Evolutionary conservation across 257 asterid species (phyloP), one percentile per base, ranked within the genome.

Genomic region (Solanum virginianum): DNA sequence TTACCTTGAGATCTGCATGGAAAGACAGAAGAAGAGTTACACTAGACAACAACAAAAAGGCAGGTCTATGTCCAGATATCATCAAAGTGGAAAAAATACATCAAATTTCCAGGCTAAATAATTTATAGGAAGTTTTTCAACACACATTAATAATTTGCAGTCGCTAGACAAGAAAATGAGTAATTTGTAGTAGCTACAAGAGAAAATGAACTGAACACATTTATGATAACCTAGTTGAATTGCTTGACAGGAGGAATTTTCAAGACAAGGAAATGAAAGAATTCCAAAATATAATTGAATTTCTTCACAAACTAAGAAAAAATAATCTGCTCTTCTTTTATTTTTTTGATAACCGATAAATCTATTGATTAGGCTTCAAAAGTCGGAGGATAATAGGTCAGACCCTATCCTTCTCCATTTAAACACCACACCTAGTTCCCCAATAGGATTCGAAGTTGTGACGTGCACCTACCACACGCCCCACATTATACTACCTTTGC

Each of bases 1-100:
- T 88, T 91, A 95, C 97, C 98, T 87, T 87, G 95, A 85, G 94
- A 90, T 95, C 99, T 95, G 97, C 97, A 92, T 13, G 90, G 86
- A 85, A 84, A 79, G 39, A 62, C 16, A 87, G 49, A 86, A 84
- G 82, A 65, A 65, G 63, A 26, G 83, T 79, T 77, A 49, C 29
- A 79, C 17, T 29, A 79, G 51, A 79, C 43, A 29, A 26, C 66
- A 79, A 53, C 32, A 36, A 79, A 79, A 54, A 79, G 81, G 54
- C 22, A 79, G 66, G 54, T 53, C 15, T 53, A 53, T 26, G 26
- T 53, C 17, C 26, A 72, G 39, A 72, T 72, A 72, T 72, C 57
- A 79, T 29, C 83, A 2, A 79, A 17, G 63, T 53, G 65, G 29
- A 29, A 79, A 53, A 5, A 29, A 43, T 20, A 26, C 6, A 79